Base-by-base conservation (phyloP, 192 early-diverging fungal genomes). In the Gryganskiella cystojenkinii region DNA sequence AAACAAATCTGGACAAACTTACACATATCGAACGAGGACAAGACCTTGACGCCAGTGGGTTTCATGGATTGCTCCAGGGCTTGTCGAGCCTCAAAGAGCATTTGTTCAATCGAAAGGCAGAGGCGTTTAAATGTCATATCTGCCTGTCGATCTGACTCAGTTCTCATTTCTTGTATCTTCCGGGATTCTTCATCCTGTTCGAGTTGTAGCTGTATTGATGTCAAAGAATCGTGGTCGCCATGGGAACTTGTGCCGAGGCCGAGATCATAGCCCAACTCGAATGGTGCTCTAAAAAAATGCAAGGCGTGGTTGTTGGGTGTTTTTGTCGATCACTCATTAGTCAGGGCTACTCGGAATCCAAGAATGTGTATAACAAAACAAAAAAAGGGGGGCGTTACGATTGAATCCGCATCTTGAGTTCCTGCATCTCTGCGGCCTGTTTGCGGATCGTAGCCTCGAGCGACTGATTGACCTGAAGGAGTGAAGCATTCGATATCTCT, bases 401-500 rank as follows among this genome's bases (percentile, higher is more conserved):
- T 54, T 70, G 71, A 40, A 80, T 75, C 10, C 63, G 50, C 64
- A 63, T 78, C 65, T 85, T 82, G 43, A 88, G 74, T 35, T 80
- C 74, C 42, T 80, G 74, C 35, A 86, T 67, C 67, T 88, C 79
- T 13, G 70, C 71, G 7, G 81, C 73, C 57, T 86, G 85, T 30
- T 84, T 86, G 46, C 84, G 72, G 27, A 82, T 81, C 2, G 76
- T 81, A 0, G 80, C 76, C 61, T 88, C 87, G 19, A 88, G 67
- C 47, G 82, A 81, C 28, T 80, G 67, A 61, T 88, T 88, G 37
- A 86, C 63, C 31, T 79, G 76, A 10, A 85, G 62, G 10, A 88
- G 57, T 27, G 83, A 85, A 19, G 82, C 55, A 28, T 85, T 88
- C 1, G 87, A 86, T 27, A 88, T 85, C 64, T 88, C 87, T 37